Base-by-base conservation (phyloP, 2,329 filamentous ascomycete species). In the Mycocentrospora acerina region DNA sequence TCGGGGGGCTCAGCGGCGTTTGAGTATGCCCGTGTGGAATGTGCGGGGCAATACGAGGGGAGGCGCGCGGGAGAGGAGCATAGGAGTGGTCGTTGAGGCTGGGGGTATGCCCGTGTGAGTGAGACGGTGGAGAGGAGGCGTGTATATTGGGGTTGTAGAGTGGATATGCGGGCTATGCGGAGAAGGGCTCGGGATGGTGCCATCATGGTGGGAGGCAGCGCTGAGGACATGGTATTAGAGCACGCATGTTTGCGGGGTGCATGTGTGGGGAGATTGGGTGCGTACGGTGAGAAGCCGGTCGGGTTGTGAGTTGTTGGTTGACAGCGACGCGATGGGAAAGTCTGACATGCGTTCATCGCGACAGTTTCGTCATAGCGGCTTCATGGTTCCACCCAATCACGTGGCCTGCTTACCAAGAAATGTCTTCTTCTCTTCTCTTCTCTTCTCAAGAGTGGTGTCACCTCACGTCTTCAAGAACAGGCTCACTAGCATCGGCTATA, bases 1-100 rank as follows among this genome's bases (percentile, higher is more conserved):
- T 74, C 71, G 18, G 74, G 74, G 15, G 73, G 59, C 51, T 72
- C 58, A 24, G 52, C 44, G 29, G 47, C 38, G 37, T 57, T 51
- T 30, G 60, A 64, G 42, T 64, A 66, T 34, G 46, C 29, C 41
- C 56, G 37, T 10, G 18, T 41, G 32, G 35, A 29, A 14, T 24
- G 29, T 44, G 45, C 39, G 40, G 46, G 37, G 38, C 37, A 30
- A 27, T 13, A 25, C 22, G 33, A 17, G 16, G 34, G 41, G 30
- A 9, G 19, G 9, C 19, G 19, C 5, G 19, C 19, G 19, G 19
- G 9, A 22, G 9, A 9, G 5, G 19, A 22, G 9, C 19, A 22
- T 9, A 22, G 19, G 5, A 9, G 9, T 22, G 19, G 9, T 22
- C 5, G 5, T 22, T 22, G 19, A 32, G 39, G 38, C 34, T 48